These are phyloP conservation scores for Rosa hybrid DNA, from an alignment of 331 rosid genomes.

Conservation along the genomic window DNA sequence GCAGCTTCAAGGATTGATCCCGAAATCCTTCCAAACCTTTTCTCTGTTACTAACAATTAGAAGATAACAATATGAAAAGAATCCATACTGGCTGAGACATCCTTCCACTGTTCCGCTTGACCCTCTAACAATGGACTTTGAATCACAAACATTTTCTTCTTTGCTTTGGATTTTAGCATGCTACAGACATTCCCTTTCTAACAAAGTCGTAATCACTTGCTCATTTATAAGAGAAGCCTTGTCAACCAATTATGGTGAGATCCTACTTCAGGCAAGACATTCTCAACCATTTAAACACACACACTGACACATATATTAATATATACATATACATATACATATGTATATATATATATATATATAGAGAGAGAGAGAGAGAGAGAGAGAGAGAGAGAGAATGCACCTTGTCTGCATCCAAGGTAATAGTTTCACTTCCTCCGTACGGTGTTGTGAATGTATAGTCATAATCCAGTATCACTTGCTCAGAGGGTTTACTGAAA, in stretches of 20 bases:
- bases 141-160: not conserved
- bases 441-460: slow-evolving; percentile 96
- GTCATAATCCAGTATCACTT: slow-evolving; percentile 90
- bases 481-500: slow-evolving; percentile 87
- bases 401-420: slow-evolving; percentile 58
- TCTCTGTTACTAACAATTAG: not conserved
- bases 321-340: not conserved
- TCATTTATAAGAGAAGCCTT: not conserved
- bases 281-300: not conserved
- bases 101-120: not conserved
- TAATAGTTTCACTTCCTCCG: slow-evolving; percentile 71
- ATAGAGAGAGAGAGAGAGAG: slow-evolving; percentile 12
- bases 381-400: slow-evolving; percentile 20
- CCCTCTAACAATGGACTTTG: not conserved
- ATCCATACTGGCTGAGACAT: not conserved
- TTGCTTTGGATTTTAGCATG: not conserved
- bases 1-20: not conserved
- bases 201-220: not conserved
- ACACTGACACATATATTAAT: too few species aligned
- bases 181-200: not conserved
- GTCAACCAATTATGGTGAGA: not conserved
- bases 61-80: not conserved
- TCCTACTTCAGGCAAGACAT: slow-evolving; percentile 5
- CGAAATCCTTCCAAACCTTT: not conserved
- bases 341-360: not conserved